These are phyloP conservation scores for Lasiosphaeria ovina DNA, from an alignment of 495 filamentous ascomycete species.

Conservation along the genomic window DNA sequence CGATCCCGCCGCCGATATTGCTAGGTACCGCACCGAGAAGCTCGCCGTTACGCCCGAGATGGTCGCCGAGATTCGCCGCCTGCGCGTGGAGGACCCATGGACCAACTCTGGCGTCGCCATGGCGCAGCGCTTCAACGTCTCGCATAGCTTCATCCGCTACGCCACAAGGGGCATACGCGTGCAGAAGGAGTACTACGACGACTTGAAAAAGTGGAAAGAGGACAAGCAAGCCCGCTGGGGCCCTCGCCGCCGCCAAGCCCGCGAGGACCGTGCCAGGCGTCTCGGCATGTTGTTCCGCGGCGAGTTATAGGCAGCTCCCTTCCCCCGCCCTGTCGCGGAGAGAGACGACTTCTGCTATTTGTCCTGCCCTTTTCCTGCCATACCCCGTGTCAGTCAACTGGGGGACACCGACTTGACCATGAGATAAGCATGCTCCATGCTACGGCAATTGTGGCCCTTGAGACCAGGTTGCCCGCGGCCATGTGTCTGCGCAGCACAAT, in stretches of 20 bases:
- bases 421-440: too few species aligned
- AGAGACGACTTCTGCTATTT: too few species aligned
- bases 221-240: conserved; percentile 72
- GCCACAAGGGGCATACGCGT: conserved; percentile 39
- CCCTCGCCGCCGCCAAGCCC: conserved; percentile 62
- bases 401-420: too few species aligned
- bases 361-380: too few species aligned
- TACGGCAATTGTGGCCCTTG: too few species aligned
- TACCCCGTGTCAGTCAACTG: too few species aligned
- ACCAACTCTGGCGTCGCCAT: conserved; percentile 69
- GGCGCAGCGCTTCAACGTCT: conserved; percentile 75
- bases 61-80: conserved; percentile 72
- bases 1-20: conserved; percentile 3
- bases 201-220: conserved; percentile 40
- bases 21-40: conserved; percentile 7
- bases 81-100: conserved; percentile 65
- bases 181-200: conserved; percentile 38
- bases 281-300: conserved; percentile 56
- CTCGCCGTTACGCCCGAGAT: conserved; percentile 76
- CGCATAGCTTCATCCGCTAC: conserved; percentile 67
- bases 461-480: too few species aligned
- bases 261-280: conserved; percentile 70
- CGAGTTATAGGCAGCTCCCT: conserved; percentile 35
- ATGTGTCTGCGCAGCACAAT: too few species aligned
- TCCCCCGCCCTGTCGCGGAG: too few species aligned